A percentile compares a stretch with the other conserved stretches of the same genome.
phyloP scores from a whole-genome alignment of 805 yeast species.

The Deakozyma indianensis region DNA sequence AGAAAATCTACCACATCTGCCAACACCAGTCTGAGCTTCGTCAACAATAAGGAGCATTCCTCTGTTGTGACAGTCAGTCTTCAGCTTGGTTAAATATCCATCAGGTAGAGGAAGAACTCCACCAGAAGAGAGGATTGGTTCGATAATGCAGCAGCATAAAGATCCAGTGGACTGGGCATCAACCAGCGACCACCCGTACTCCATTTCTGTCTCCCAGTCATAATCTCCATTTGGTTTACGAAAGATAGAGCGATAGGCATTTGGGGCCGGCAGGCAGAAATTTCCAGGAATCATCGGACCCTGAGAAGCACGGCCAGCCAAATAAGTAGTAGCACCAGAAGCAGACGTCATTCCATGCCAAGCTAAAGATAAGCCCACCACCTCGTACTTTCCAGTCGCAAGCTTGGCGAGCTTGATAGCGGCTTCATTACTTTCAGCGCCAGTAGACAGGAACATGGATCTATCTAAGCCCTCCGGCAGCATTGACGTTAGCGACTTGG shows the following conservation, averaged over 20 bases:
- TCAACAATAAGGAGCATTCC: not conserved
- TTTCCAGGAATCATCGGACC: not conserved
- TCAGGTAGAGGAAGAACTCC: not conserved
- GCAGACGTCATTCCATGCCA: constrained; percentile 1
- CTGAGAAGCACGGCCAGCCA: not conserved
- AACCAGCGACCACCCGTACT: not conserved
- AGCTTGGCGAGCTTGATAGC: not conserved
- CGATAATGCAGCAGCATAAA: not conserved
- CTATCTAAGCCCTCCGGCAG: not conserved
- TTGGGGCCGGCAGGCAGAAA: not conserved
- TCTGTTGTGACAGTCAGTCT: not conserved
- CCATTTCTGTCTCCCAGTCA: constrained; percentile 1
- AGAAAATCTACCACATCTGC: not conserved
- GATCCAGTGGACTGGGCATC: not conserved
- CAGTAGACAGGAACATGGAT: not conserved
- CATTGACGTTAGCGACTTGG: not conserved
- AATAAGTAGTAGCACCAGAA: not conserved
- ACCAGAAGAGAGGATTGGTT: not conserved
- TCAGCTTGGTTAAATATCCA: not conserved
- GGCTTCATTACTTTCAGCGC: not conserved
- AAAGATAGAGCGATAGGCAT: constrained; percentile 1
- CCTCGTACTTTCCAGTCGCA: constrained; percentile 1
- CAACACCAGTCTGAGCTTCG: constrained; percentile 1
- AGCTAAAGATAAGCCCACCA: not conserved
- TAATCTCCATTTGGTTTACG: not conserved